Conservation (phyloP, 2,329 filamentous ascomycete genomes). For the Fusarium pseudonygamai region DNA sequence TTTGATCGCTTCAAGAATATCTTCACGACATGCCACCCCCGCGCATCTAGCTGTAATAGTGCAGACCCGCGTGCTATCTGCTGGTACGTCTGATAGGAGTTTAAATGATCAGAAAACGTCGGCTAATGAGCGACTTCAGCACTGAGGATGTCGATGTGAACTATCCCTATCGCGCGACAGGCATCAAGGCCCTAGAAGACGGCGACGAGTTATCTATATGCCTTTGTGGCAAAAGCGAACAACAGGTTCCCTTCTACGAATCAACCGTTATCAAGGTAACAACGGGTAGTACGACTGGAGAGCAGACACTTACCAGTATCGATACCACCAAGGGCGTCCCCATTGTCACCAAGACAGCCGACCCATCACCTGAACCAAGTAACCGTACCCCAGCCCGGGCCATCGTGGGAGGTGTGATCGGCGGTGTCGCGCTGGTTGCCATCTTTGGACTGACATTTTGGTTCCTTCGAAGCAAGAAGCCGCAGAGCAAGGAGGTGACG, state of each 20-base stretch:
- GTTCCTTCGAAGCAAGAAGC: not conserved
- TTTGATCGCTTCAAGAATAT: not conserved
- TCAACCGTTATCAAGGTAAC: not conserved
- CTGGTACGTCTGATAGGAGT: not conserved
- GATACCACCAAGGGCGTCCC: not conserved
- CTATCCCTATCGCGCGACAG: not conserved
- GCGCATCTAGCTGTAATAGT: not conserved
- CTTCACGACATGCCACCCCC: not conserved
- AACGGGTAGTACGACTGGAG: not conserved
- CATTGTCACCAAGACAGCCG: not conserved
- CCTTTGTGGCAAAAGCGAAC: not conserved
- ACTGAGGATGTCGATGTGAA: accelerated
- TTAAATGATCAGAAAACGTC: accelerated
- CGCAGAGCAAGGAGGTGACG: not conserved
- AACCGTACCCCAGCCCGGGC: not conserved
- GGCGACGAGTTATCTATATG: not conserved
- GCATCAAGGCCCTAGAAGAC: not conserved
- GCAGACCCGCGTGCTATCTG: not conserved
- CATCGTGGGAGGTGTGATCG: not conserved
- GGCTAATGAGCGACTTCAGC: not conserved
- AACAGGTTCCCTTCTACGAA: not conserved
- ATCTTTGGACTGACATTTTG: not conserved
- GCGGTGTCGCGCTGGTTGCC: not conserved
- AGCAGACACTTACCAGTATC: not conserved
- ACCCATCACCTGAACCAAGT: not conserved